Base-by-base conservation (phyloP, 2,329 filamentous ascomycete species). In the Ascochyta viciae-villosae region DNA sequence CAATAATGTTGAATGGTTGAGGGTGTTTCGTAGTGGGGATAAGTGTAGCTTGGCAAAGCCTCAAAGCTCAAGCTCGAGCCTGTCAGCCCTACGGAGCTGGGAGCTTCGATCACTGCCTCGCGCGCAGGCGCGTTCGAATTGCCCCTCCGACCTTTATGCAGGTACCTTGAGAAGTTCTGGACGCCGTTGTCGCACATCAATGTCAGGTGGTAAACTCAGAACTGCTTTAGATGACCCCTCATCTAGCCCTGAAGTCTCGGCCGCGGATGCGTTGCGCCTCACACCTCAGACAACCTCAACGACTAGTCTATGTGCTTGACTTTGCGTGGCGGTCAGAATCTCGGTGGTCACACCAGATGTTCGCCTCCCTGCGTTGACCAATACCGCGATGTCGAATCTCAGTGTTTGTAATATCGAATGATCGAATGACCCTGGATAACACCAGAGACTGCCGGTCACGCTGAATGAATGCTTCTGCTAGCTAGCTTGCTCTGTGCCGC, bases 231-330 rank as follows among this genome's bases (percentile, higher is more conserved):
- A 58, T 65, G 63, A 62, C 56, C 46, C 47, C 47, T 60, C 52
- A 46, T 58, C 57, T 59, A 60, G 59, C 61, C 54, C 27, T 26
- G 42, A 33, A 16, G 47, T 66, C 64, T 62, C 70, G 70, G 71
- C 68, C 71, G 70, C 72, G 71, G 71, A 73, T 66, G 57, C 71
- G 54, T 49, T 35, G 60, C 65, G 58, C 64, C 56, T 57, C 59
- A 48, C 47, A 26, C 37, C 42, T 56, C 53, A 56, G 29, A 42
- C 29, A 51, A 22, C 42, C 38, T 46, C 57, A 60, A 54, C 58
- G 56, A 57, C 61, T 61, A 19, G 3, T 19, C 3, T 19, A 49
- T 53, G 52, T 53, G 40, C 52, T 66, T 59, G 54, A 61, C 52
- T 58, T 55, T 58, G 61, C 60, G 42, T 65, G 64, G 64, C 62